These are phyloP conservation scores for Blastocystis hominis DNA, from an alignment of 352 stramenopile species.

Conservation along the genomic window DNA sequence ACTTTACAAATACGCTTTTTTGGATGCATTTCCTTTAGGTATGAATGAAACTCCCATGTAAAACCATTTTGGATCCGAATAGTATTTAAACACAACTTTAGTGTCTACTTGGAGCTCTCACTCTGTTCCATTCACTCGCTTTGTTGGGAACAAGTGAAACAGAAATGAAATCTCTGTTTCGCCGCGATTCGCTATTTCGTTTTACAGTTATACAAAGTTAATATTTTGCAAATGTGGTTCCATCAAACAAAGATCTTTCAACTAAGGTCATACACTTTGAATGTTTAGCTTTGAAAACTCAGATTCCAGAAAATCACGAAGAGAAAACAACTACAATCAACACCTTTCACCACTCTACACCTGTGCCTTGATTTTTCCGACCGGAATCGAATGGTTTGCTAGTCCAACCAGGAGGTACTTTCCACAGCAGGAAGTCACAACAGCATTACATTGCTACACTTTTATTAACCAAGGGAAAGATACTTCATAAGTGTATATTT, in stretches of 20 bases:
- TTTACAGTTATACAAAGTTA: too few species aligned
- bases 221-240: too few species aligned
- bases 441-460: constrained; percentile 44
- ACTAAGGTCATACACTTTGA: too few species aligned
- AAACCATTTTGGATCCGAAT: background rate
- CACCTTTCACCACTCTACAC: background rate
- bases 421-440: constrained; percentile 26
- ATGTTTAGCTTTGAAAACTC: constrained; percentile 45
- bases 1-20: background rate
- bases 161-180: too few species aligned
- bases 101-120: background rate
- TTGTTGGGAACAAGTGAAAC: too few species aligned
- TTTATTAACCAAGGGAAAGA: background rate
- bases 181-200: too few species aligned
- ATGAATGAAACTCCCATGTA: constrained; percentile 36
- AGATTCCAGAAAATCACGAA: constrained; percentile 12
- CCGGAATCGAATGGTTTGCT: constrained; percentile 34
- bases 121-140: too few species aligned
- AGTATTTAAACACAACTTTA: background rate
- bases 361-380: background rate
- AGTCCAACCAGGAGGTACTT: constrained; percentile 17
- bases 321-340: constrained; percentile 27
- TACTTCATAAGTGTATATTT: constrained; percentile 55
- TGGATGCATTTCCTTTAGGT: background rate
- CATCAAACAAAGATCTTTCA: too few species aligned